Evolutionary conservation across 257 asterid genomes (phyloP).

Genomic region (Prunella vulgaris): DNA sequence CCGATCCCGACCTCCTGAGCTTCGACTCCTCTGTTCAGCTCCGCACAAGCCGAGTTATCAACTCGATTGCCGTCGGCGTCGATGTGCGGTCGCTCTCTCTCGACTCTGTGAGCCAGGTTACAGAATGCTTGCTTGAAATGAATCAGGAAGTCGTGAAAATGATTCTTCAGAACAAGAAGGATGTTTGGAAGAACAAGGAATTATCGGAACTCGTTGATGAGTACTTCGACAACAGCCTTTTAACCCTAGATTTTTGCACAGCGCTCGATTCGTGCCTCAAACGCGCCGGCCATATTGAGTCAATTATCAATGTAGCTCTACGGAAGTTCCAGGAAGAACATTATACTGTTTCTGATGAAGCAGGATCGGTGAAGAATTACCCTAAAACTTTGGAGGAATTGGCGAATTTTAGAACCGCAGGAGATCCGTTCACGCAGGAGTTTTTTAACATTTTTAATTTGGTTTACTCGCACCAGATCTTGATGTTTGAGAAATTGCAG

Average conservation of each 20-base stretch:
- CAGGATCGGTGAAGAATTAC: constrained; percentile 27
- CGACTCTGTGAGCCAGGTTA: constrained; percentile 73
- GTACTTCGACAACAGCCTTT: constrained; percentile 70
- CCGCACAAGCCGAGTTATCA: constrained; percentile 70
- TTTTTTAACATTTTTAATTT: constrained; percentile 52
- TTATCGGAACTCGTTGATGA: constrained; percentile 75
- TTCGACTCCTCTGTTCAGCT: constrained; percentile 61
- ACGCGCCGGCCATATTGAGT: constrained; percentile 63
- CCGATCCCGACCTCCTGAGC: constrained; percentile 64
- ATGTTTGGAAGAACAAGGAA: constrained; percentile 65
- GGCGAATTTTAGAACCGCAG: constrained; percentile 48
- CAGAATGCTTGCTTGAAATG: constrained; percentile 68
- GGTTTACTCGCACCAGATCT: constrained; percentile 45
- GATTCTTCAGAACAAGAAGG: constrained; percentile 55
- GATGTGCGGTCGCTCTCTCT: constrained; percentile 67
- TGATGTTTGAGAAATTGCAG: constrained; percentile 52
- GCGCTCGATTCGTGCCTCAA: constrained; percentile 61
- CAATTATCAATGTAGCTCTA: constrained; percentile 54
- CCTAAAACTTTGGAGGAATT: constrained; percentile 62
- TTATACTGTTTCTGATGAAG: neutral
- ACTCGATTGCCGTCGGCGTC: constrained; percentile 67
- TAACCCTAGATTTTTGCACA: constrained; percentile 71
- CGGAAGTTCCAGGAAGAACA: constrained; percentile 57
- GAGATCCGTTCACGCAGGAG: constrained; percentile 69
- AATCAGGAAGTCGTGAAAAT: constrained; percentile 66